Conservation (phyloP, 1,284 basidiomycete species). For the Ceratobasidium sp. region DNA sequence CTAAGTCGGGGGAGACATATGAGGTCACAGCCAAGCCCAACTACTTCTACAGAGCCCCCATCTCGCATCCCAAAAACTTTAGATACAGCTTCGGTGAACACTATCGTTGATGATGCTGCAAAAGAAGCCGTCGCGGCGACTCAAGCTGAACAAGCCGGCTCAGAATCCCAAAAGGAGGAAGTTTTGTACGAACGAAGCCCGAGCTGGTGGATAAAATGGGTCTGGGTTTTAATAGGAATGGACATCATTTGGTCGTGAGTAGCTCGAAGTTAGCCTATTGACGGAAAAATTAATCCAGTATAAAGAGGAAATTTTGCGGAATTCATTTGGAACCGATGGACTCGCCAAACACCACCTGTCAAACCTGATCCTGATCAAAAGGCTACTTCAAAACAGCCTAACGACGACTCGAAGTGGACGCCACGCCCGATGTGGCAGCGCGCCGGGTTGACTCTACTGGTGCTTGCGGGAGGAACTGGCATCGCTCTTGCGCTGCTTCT, state of each 20-base stretch:
- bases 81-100: neutral
- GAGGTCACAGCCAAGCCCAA: conserved; percentile 34
- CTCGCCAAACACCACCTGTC: conserved; percentile 4
- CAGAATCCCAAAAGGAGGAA: conserved; percentile 24
- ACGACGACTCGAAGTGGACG: conserved; percentile 17
- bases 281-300: neutral
- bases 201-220: conserved; percentile 45
- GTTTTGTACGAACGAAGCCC: conserved; percentile 38
- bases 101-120: conserved; percentile 13
- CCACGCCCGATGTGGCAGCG: conserved; percentile 43
- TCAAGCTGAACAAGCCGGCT: neutral
- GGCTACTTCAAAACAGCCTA: neutral
- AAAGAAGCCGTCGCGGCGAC: conserved; percentile 6
- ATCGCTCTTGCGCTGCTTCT: conserved; percentile 37
- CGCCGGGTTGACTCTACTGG: conserved; percentile 27
- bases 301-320: conserved; percentile 43
- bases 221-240: conserved; percentile 39
- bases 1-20: conserved; percentile 14
- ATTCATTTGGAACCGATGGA: conserved; percentile 44
- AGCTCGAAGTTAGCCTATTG: neutral
- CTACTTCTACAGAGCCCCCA: conserved; percentile 38
- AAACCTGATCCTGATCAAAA: neutral
- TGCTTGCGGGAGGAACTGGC: conserved; percentile 37
- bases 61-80: conserved; percentile 35
- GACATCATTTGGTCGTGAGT: conserved; percentile 45